Conservation (phyloP, 2,329 filamentous ascomycete species). For the Ambrosiella cleistominuta region DNA sequence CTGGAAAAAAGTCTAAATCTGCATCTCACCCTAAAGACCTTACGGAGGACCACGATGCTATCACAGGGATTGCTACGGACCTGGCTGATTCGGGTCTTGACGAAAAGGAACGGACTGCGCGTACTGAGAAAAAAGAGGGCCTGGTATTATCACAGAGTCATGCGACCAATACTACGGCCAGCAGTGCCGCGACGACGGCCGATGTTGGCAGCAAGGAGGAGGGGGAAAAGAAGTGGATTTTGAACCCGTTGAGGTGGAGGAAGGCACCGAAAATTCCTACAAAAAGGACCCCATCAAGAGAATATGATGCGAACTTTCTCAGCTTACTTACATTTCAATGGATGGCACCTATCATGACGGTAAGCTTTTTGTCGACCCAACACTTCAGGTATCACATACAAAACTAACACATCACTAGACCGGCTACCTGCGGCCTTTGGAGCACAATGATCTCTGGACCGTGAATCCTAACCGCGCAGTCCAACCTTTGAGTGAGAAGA, state of each 20-base stretch:
- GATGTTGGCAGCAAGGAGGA: neutral
- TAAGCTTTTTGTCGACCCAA: constrained; percentile 23
- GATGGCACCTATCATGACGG: constrained; percentile 75
- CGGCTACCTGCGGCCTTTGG: constrained; percentile 70
- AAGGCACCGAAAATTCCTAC: constrained; percentile 36
- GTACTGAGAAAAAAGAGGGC: neutral
- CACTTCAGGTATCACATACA: neutral
- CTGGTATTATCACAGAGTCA: constrained; percentile 31
- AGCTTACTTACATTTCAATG: constrained; percentile 71
- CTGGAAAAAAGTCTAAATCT: neutral
- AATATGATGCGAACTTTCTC: constrained; percentile 56
- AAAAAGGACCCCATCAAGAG: constrained; percentile 38
- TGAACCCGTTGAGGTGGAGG: constrained; percentile 46
- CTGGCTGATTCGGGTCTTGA: constrained; percentile 8
- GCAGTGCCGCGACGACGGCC: constrained; percentile 22
- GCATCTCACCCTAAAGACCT: neutral
- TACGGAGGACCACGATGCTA: neutral
- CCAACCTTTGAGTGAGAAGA: constrained; percentile 46
- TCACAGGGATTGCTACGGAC: constrained; percentile 1
- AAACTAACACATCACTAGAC: constrained; percentile 27
- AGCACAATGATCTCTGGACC: constrained; percentile 71
- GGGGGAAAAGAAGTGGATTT: neutral
- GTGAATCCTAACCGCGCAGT: constrained; percentile 70
- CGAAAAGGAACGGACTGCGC: neutral
- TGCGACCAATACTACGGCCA: constrained; percentile 34